Conservation (phyloP, 1,284 basidiomycete species). For the Moniliella sp. region DNA sequence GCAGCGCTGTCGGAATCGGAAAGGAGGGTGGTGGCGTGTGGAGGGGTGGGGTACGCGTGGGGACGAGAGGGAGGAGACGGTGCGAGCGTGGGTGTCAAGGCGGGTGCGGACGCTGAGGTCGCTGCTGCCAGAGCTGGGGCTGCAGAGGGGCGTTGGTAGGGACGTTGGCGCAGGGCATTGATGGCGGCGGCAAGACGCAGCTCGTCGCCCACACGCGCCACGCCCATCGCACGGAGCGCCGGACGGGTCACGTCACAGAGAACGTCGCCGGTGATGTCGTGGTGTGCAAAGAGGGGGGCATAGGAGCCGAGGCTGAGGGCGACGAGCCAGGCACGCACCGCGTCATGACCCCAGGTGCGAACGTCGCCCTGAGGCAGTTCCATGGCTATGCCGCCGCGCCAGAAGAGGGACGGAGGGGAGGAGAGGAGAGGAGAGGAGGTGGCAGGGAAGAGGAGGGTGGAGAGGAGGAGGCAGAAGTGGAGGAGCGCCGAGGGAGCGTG, state of each 20-base stretch:
- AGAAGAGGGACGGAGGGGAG: too few relatives aligned
- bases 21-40: too few relatives aligned
- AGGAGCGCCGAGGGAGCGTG: too few relatives aligned
- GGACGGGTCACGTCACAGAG: constrained; percentile 24
- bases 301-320: constrained; percentile 12
- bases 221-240: constrained; percentile 28
- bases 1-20: too few relatives aligned
- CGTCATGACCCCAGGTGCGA: too few relatives aligned
- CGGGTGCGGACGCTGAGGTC: neutral
- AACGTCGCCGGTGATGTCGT: constrained; percentile 25
- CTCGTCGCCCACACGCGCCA: constrained; percentile 23
- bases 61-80: neutral
- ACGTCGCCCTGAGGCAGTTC: too few relatives aligned
- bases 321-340: constrained; percentile 22
- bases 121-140: neutral
- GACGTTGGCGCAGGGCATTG: constrained; percentile 11
- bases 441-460: too few relatives aligned
- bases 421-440: too few relatives aligned
- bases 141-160: neutral
- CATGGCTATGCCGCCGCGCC: too few relatives aligned
- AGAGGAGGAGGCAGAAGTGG: too few relatives aligned
- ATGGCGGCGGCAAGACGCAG: constrained; percentile 26
- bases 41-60: too few relatives aligned
- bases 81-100: neutral
- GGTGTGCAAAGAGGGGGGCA: constrained; percentile 10